These are phyloP conservation scores for Tephrocybe sp. DNA, from an alignment of 768 basidiomycete genomes.

Conservation along the genomic window DNA sequence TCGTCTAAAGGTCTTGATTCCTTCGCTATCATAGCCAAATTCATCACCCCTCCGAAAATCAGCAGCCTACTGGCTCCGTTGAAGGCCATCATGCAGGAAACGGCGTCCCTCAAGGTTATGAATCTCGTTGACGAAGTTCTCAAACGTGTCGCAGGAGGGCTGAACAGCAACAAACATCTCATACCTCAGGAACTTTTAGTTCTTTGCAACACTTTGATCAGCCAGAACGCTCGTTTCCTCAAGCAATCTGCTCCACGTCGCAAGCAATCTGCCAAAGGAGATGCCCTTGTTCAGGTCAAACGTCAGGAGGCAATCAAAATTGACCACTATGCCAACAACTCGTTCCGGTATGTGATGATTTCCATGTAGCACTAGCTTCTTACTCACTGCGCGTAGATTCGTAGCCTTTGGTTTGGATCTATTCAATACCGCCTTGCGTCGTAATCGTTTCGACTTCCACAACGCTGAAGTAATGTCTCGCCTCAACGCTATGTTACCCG, in stretches of 20 bases:
- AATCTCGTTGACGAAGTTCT: slow-evolving; percentile 87
- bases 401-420: slow-evolving; percentile 91
- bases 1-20: slow-evolving; percentile 85
- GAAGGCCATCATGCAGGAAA: slow-evolving; percentile 82
- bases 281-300: slow-evolving; percentile 78
- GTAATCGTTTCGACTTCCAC: slow-evolving; percentile 83
- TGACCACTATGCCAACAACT: slow-evolving; percentile 84
- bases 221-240: slow-evolving; percentile 86
- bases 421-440: slow-evolving; percentile 82
- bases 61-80: slow-evolving; percentile 76
- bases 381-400: slow-evolving; percentile 51
- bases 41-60: slow-evolving; percentile 76
- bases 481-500: slow-evolving; percentile 81
- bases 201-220: slow-evolving; percentile 87
- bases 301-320: slow-evolving; percentile 53
- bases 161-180: slow-evolving; percentile 81
- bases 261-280: slow-evolving; percentile 42
- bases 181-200: slow-evolving; percentile 69
- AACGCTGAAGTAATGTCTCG: slow-evolving; percentile 75
- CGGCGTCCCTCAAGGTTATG: slow-evolving; percentile 78
- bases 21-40: slow-evolving; percentile 77
- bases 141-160: slow-evolving; percentile 75
- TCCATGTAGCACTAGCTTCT: background rate
- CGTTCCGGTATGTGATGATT: slow-evolving; percentile 61
- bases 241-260: slow-evolving; percentile 50